These are phyloP conservation scores for Tolypocladium inflatum DNA, from an alignment of 2,329 filamentous ascomycete genomes.

Conservation along the genomic window DNA sequence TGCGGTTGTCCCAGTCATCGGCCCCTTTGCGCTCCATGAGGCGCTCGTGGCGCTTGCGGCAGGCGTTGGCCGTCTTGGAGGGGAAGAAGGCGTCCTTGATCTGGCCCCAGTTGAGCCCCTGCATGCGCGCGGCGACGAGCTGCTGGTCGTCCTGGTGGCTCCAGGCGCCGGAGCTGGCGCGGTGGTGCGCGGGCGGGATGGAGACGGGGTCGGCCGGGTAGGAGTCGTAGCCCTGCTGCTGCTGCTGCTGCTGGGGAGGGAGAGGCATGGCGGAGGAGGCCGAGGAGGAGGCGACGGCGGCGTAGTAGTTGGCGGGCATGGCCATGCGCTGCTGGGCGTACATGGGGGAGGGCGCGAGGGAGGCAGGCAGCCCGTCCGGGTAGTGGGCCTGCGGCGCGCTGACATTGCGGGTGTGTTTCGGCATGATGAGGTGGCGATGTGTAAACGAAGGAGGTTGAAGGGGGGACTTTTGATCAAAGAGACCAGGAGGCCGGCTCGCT, in stretches of 20 bases:
- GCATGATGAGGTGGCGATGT: conserved; percentile 25
- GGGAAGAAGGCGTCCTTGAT: conserved; percentile 72
- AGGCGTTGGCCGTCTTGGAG: conserved; percentile 71
- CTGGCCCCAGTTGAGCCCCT: conserved; percentile 74
- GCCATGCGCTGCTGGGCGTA: conserved; percentile 31
- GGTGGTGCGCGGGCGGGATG: conserved; percentile 37
- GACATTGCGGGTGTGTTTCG: conserved; percentile 32
- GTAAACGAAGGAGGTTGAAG: conserved; percentile 2
- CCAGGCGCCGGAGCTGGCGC: conserved; percentile 60
- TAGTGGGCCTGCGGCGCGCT: conserved; percentile 23
- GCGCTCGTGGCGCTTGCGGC: conserved; percentile 80
- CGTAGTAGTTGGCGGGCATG: conserved; percentile 30
- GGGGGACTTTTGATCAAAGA: background rate
- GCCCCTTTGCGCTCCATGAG: conserved; percentile 66
- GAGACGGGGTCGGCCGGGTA: conserved; percentile 24
- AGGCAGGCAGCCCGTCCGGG: conserved; percentile 25
- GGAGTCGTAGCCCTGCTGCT: conserved; percentile 25
- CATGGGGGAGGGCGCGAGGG: conserved; percentile 31
- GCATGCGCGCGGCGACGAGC: conserved; percentile 60
- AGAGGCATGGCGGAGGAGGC: conserved; percentile 16
- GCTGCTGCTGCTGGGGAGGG: conserved; percentile 20
- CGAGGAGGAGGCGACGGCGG: conserved; percentile 23
- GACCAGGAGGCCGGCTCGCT: conserved; percentile 5
- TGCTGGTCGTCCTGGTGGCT: conserved; percentile 63
- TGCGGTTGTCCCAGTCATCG: conserved; percentile 70